Percentiles rank a stretch among this genome's conserved stretches.
Evolutionary conservation across 768 basidiomycete genomes (phyloP).

Genomic region (Scleroderma citrinum): DNA sequence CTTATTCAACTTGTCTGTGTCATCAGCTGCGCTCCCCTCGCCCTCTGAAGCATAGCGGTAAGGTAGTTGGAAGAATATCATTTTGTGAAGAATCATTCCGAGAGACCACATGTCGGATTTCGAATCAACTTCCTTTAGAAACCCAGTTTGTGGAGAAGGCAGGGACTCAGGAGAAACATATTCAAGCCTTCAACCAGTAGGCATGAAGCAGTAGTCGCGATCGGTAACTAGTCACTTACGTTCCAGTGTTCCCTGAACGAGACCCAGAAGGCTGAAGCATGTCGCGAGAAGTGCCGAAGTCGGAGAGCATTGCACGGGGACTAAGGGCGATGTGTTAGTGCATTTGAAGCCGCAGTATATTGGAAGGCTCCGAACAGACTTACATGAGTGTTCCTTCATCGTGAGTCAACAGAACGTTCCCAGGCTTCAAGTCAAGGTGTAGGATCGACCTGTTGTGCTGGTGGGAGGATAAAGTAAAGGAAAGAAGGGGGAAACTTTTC

Average conservation of each 20-base stretch:
- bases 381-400: conserved; percentile 82
- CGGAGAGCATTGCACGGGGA: conserved; percentile 90
- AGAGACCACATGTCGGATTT: conserved; percentile 97
- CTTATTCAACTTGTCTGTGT: conserved; percentile 57
- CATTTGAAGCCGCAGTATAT: no score
- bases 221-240: conserved; percentile 43
- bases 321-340: conserved; percentile 41
- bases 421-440: conserved; percentile 91
- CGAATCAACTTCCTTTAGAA: conserved; percentile 68
- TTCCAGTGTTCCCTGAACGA: conserved; percentile 93
- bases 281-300: conserved; percentile 92
- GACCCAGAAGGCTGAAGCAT: conserved; percentile 65
- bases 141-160: conserved; percentile 56
- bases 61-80: conserved; percentile 86
- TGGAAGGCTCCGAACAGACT: conserved; percentile 17
- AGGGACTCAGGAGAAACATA: conserved; percentile 88
- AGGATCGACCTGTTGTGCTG: conserved; percentile 82
- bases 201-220: neutral
- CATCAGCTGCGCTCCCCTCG: conserved; percentile 44
- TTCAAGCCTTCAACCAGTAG: conserved; percentile 51
- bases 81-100: conserved; percentile 92
- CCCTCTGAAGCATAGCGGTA: conserved; percentile 68
- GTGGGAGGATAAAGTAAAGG: conserved; percentile 5
- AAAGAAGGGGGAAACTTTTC: neutral
- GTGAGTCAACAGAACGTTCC: conserved; percentile 89